These are phyloP conservation scores for Fusarium xyrophilum DNA, from an alignment of 2,329 filamentous ascomycete genomes.

Conservation along the genomic window DNA sequence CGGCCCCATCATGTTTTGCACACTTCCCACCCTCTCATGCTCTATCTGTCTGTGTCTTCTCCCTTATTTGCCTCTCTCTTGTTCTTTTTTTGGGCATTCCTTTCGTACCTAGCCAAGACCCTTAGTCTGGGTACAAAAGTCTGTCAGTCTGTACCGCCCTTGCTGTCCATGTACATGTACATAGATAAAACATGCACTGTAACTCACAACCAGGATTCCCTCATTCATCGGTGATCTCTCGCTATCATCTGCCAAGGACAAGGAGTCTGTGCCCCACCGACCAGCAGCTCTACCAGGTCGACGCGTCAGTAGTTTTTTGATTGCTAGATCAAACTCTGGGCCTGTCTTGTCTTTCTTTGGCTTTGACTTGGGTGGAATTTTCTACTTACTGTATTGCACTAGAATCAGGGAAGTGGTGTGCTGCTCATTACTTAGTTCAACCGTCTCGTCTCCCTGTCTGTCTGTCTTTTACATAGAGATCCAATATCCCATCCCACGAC, in stretches of 20 bases:
- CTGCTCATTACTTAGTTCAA: conserved; percentile 41
- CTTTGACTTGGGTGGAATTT: conserved; percentile 19
- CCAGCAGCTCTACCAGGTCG: conserved; percentile 25
- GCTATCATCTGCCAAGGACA: conserved; percentile 21
- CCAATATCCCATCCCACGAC: conserved; percentile 22
- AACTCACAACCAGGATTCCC: background rate
- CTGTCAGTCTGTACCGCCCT: conserved; percentile 16
- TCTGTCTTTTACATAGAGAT: conserved; percentile 17
- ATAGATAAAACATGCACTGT: background rate
- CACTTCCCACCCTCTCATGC: conserved; percentile 3
- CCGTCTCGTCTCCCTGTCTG: conserved; percentile 1
- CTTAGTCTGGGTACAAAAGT: conserved; percentile 9
- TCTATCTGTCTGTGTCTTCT: background rate
- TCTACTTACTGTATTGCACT: conserved; percentile 1
- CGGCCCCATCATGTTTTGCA: conserved; percentile 5
- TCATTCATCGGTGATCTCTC: conserved; percentile 14
- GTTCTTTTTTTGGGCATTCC: conserved; percentile 9
- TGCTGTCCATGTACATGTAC: background rate
- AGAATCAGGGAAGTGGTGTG: conserved; percentile 41
- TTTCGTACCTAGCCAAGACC: conserved; percentile 17
- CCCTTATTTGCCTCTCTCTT: background rate
- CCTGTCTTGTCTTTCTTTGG: conserved; percentile 3
- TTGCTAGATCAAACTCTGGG: conserved; percentile 18
- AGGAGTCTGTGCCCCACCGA: conserved; percentile 29
- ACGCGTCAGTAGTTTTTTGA: conserved; percentile 39